Conservation (phyloP, 78 protist genomes). For the Speleostelium caveatum region DNA sequence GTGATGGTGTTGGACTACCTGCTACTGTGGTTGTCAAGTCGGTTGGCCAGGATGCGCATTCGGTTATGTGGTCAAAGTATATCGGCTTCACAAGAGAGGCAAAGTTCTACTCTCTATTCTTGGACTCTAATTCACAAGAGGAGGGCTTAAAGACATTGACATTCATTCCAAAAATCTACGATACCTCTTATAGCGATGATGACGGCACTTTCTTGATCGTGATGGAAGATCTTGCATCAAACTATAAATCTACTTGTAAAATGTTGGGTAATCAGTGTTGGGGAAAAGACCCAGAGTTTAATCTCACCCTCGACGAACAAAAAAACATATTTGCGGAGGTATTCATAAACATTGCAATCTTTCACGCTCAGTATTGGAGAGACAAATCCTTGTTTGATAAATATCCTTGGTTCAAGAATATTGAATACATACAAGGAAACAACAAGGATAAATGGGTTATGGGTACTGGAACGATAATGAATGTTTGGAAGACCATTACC, state of each 20-base stretch:
- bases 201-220: conserved; percentile 1
- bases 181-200: background rate
- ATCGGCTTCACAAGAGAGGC: background rate
- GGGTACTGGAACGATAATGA: background rate
- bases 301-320: background rate
- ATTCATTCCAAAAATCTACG: background rate
- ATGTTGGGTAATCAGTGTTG: conserved; percentile 32
- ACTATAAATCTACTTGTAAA: background rate
- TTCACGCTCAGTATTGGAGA: conserved; percentile 13
- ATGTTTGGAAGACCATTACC: background rate
- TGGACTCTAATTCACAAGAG: background rate
- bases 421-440: background rate
- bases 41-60: too few species aligned
- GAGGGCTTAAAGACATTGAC: background rate
- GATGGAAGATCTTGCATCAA: conserved; percentile 1
- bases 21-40: too few species aligned
- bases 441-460: background rate
- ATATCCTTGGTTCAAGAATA: background rate
- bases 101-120: background rate
- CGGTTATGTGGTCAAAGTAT: too few species aligned
- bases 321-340: background rate
- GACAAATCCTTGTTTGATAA: background rate
- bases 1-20: too few species aligned
- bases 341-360: background rate
- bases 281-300: background rate